Conservation (phyloP, 2,329 filamentous ascomycete species). For the Aspergillus uvarum region DNA sequence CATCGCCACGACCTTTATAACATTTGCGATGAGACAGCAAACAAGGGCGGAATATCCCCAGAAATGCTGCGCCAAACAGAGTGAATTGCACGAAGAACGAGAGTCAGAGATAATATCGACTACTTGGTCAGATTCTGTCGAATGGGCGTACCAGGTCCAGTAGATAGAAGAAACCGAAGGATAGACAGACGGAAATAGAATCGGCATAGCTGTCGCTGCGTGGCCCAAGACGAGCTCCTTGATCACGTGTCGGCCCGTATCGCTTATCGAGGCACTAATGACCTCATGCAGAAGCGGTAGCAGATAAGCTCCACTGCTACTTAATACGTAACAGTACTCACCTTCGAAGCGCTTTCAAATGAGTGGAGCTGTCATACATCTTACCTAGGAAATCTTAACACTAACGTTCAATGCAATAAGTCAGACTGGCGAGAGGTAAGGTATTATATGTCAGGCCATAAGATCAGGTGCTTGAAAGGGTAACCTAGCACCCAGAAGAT, state of each 20-base stretch:
- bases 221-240: conserved; percentile 30
- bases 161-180: background rate
- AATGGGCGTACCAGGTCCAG: too few species aligned
- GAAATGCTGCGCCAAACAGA: background rate
- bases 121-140: too few species aligned
- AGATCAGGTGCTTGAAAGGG: background rate
- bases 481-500: background rate
- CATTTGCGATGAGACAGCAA: conserved; percentile 28
- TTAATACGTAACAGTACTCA: background rate
- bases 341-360: background rate
- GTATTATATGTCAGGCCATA: too few species aligned
- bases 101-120: background rate
- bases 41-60: conserved; percentile 1
- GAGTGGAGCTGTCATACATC: too few species aligned
- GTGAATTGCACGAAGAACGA: background rate
- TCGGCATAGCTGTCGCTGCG: conserved; percentile 21
- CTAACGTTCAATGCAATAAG: too few species aligned
- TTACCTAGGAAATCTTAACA: too few species aligned
- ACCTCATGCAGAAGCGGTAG: background rate
- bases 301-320: background rate
- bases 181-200: background rate
- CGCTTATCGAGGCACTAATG: conserved; percentile 21
- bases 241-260: conserved; percentile 29
- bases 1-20: conserved; percentile 34
- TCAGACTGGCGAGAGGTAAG: too few species aligned